Percentiles rank a stretch among this genome's conserved stretches.
phyloP scores from a whole-genome alignment of 2,329 filamentous ascomycete genomes.

The Fusarium transvaalense region DNA sequence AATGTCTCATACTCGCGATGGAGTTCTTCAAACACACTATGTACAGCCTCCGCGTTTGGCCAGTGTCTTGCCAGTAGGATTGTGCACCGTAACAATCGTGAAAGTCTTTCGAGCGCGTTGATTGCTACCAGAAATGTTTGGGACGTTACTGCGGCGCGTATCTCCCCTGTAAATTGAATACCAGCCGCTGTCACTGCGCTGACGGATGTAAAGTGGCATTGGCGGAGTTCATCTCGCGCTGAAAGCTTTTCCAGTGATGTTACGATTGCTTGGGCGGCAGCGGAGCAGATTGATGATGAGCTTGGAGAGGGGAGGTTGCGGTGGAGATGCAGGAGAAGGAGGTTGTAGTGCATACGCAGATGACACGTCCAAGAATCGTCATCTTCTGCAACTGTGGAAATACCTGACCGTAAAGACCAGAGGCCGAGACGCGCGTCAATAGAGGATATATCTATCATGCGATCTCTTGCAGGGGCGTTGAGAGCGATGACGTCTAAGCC shows the following conservation, averaged over 20 bases:
- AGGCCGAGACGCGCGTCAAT: conserved; percentile 44
- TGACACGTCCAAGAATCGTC: conserved; percentile 42
- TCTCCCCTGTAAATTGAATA: conserved; percentile 44
- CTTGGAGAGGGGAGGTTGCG: conserved; percentile 36
- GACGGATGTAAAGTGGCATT: conserved; percentile 47
- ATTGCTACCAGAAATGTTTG: conserved; percentile 42
- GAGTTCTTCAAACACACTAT: conserved; percentile 46
- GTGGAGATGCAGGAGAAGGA: conserved; percentile 42
- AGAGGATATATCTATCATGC: conserved; percentile 33
- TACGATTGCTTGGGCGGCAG: conserved; percentile 44
- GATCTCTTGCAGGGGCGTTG: conserved; percentile 37
- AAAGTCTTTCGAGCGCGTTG: conserved; percentile 40
- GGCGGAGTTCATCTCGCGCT: conserved; percentile 35
- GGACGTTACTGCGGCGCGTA: conserved; percentile 34
- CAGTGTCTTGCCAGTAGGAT: conserved; percentile 39
- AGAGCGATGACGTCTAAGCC: conserved; percentile 42
- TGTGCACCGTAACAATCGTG: conserved; percentile 30
- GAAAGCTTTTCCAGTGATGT: conserved; percentile 41
- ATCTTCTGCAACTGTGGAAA: conserved; percentile 42
- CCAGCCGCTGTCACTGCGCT: conserved; percentile 44
- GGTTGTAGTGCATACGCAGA: conserved; percentile 46
- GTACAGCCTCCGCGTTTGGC: conserved; percentile 46
- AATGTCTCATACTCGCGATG: conserved; percentile 43
- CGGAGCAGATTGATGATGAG: conserved; percentile 44
- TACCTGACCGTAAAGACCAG: conserved; percentile 44